These are phyloP conservation scores for Fusarium sp. DNA, from an alignment of 2,329 filamentous ascomycete species.

Conservation along the genomic window DNA sequence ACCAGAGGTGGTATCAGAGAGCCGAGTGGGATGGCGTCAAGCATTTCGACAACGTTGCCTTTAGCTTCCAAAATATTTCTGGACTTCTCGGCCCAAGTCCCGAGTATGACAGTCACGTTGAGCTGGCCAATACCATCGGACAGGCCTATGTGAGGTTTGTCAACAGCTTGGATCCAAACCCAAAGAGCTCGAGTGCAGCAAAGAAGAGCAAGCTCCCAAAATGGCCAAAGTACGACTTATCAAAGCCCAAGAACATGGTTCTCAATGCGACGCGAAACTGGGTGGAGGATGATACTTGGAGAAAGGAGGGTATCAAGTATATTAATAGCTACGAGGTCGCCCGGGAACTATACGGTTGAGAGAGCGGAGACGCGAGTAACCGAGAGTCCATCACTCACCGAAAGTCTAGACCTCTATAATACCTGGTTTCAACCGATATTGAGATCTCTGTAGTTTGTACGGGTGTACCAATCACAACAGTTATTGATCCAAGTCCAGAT, in stretches of 20 bases:
- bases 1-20: slow-evolving; percentile 61
- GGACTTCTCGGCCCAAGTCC: slow-evolving; percentile 63
- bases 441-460: neutral
- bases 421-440: slow-evolving; percentile 6
- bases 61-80: slow-evolving; percentile 66
- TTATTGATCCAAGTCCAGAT: slow-evolving; percentile 1
- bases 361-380: neutral
- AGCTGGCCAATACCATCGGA: slow-evolving; percentile 56
- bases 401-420: neutral
- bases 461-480: neutral
- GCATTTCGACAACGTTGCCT: slow-evolving; percentile 66
- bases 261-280: slow-evolving; percentile 60
- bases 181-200: slow-evolving; percentile 20
- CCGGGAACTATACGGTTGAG: slow-evolving; percentile 44
- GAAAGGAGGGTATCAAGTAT: slow-evolving; percentile 60
- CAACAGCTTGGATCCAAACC: slow-evolving; percentile 60
- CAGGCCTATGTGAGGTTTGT: slow-evolving; percentile 62
- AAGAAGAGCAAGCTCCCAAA: slow-evolving; percentile 50
- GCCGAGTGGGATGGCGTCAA: slow-evolving; percentile 58
- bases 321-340: slow-evolving; percentile 47
- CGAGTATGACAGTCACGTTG: slow-evolving; percentile 56
- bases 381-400: neutral
- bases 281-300: slow-evolving; percentile 64
- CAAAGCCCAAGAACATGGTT: slow-evolving; percentile 61
- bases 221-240: slow-evolving; percentile 60